Evolutionary conservation across 2,329 filamentous ascomycete genomes (phyloP).

Genomic region (Aurifilum marmelostoma): DNA sequence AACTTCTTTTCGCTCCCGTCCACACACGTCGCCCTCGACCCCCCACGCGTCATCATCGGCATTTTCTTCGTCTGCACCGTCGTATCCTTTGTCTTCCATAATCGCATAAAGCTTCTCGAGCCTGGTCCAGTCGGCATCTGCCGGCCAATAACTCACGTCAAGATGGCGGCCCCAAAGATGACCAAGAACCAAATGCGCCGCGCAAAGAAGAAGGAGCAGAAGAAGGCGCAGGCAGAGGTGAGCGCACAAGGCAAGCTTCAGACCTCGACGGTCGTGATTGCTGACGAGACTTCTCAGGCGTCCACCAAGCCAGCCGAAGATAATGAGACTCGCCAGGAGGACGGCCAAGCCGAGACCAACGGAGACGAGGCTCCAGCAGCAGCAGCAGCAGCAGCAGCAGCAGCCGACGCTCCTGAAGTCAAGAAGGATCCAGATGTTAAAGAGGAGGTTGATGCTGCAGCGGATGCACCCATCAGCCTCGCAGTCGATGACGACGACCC

Average conservation of each 20-base stretch:
- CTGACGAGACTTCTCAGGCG: constrained; percentile 32
- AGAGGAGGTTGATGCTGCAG: constrained; percentile 42
- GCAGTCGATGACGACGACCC: constrained; percentile 70
- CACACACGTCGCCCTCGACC: neutral
- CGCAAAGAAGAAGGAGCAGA: constrained; percentile 92
- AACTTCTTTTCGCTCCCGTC: neutral
- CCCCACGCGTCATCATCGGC: neutral
- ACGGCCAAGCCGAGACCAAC: constrained; percentile 5
- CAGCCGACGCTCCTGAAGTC: constrained; percentile 44
- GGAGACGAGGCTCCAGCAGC: constrained; percentile 31
- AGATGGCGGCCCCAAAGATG: constrained; percentile 71
- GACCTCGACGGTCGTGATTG: constrained; percentile 17
- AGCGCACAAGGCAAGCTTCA: constrained; percentile 15
- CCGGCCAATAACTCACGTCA: constrained; percentile 33
- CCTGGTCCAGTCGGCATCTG: constrained; percentile 12
- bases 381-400: constrained; percentile 31
- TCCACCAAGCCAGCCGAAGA: constrained; percentile 8
- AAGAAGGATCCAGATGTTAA: constrained; percentile 44
- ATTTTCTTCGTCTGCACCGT: neutral
- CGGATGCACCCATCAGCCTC: constrained; percentile 49
- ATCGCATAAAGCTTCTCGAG: neutral
- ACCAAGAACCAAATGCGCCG: constrained; percentile 94
- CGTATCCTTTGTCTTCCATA: neutral
- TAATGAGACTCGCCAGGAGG: constrained; percentile 29
- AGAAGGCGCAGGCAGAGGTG: constrained; percentile 66